Conservation (phyloP, 441 rosid genomes). For the Gossypium laxum region DNA sequence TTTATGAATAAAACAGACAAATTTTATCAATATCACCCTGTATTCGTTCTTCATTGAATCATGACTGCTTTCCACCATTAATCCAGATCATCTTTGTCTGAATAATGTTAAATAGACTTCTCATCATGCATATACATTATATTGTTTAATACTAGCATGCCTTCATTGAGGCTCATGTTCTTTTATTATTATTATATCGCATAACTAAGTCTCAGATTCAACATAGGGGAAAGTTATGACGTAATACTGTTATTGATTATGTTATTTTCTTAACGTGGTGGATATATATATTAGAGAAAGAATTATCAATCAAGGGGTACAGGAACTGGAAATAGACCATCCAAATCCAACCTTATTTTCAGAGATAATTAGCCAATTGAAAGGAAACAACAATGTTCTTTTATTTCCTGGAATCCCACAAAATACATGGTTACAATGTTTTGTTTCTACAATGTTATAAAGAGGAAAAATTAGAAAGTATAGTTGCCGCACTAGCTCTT, state of each 20-base stretch:
- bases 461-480: conserved; percentile 5
- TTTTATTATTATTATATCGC: neutral
- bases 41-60: neutral
- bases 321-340: neutral
- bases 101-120: neutral
- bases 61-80: neutral
- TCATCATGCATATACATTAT: neutral
- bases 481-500: conserved; percentile 38
- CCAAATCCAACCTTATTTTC: neutral
- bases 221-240: neutral
- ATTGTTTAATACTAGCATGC: neutral
- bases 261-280: neutral
- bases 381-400: neutral
- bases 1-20: neutral
- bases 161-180: neutral
- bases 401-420: neutral
- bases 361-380: neutral
- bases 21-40: neutral
- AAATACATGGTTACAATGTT: neutral
- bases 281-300: neutral
- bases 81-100: neutral
- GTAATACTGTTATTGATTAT: neutral
- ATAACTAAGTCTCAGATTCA: neutral
- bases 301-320: neutral
- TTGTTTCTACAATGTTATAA: neutral